Evolutionary conservation across 2,329 filamentous ascomycete species (phyloP), one percentile per base, ranked within the genome.

Genomic region (Pseudopyricularia javanii): DNA sequence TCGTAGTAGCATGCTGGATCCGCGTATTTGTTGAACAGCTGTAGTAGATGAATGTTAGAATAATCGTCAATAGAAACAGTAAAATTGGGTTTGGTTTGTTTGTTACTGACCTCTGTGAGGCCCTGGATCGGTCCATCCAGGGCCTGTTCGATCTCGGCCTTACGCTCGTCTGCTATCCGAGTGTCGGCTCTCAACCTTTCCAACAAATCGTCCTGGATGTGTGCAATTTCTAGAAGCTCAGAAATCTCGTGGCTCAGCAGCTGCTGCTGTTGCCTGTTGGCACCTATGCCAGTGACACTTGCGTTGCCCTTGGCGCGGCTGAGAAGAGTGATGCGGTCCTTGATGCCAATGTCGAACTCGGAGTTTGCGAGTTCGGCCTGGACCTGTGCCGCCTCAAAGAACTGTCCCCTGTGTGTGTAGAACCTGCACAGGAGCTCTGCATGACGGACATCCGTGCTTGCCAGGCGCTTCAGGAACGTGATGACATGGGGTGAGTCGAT

Each of bases 391-490:
- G 93, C 93, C 53, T 93, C 83, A 57, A 90, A 88, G 69, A 87
- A 97, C 54, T 85, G 79, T 59, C 85, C 81, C 40, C 88, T 83
- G 65, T 91, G 88, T 4, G 88, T 88, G 66, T 93, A 93, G 70
- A 95, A 98, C 54, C 84, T 83, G 80, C 91, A 98, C 5, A 98
- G 78, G 20, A 98, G 77, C 65, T 98, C 91, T 1, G 91, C 91
- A 62, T 95, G 88, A 34, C 80, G 76, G 9, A 88, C 74, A 56
- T 90, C 82, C 7, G 82, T 81, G 4, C 74, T 72, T 1, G 89
- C 87, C 55, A 89, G 84, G 52, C 86, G 83, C 62, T 88, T 76
- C 3, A 98, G 79, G 65, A 95, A 98, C 2, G 83, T 86, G 43
- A 94, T 79, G 26, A 97, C 89, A 61, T 90, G 91, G 0, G 85